Conservation (phyloP, 768 basidiomycete species). For the Termitomyces sp. region DNA sequence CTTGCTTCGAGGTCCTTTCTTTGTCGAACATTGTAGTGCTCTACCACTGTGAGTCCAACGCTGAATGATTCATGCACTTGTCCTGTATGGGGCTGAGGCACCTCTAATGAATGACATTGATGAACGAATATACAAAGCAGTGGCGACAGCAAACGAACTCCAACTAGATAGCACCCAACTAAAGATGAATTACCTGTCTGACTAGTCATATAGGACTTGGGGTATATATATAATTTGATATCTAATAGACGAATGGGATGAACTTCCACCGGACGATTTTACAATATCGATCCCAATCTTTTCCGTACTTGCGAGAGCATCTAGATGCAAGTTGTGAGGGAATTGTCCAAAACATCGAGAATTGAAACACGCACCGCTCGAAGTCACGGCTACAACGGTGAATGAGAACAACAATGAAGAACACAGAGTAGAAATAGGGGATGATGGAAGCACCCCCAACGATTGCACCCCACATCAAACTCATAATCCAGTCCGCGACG, state of each 20-base stretch:
- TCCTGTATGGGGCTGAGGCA: not conserved
- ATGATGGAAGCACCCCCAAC: slow-evolving; percentile 75
- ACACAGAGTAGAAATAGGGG: slow-evolving; percentile 94
- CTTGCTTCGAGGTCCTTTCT: too few species aligned
- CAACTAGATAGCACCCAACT: not conserved
- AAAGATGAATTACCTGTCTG: not conserved
- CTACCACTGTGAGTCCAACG: too few species aligned
- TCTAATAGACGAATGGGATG: slow-evolving; percentile 79
- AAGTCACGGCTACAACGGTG: slow-evolving; percentile 94
- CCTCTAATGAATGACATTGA: not conserved
- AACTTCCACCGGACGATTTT: slow-evolving; percentile 85
- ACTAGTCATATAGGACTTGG: not conserved
- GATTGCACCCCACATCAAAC: slow-evolving; percentile 78
- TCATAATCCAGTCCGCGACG: slow-evolving; percentile 87
- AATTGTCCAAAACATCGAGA: not conserved
- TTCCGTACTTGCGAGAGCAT: slow-evolving; percentile 87
- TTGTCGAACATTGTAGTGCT: too few species aligned
- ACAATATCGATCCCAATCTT: slow-evolving; percentile 93
- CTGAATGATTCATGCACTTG: too few species aligned
- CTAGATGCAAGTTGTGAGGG: slow-evolving; percentile 21
- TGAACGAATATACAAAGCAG: not conserved
- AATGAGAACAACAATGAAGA: slow-evolving; percentile 90
- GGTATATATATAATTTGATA: slow-evolving; percentile 6
- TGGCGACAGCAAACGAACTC: not conserved
- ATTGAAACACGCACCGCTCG: slow-evolving; percentile 55